phyloP scores from a whole-genome alignment of 192 early-diverging fungal species.

The Entomortierella parvispora region DNA sequence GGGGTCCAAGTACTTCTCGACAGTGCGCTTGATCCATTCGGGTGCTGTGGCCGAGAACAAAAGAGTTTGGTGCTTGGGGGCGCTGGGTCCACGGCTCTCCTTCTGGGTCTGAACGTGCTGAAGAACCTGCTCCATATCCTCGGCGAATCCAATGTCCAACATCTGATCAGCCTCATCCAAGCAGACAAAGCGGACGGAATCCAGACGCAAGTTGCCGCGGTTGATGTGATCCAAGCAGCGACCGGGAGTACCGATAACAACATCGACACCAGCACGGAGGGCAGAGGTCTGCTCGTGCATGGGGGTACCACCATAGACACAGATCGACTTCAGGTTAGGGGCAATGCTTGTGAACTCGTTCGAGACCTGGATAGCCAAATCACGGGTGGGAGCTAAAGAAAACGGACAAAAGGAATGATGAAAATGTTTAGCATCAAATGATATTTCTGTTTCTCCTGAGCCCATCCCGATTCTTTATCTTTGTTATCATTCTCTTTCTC shows the following conservation, averaged over 20 bases:
- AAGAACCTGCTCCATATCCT: slow-evolving; percentile 84
- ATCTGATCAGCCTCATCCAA: slow-evolving; percentile 90
- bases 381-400: slow-evolving; percentile 84
- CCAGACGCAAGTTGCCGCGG: slow-evolving; percentile 78
- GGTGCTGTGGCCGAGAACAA: slow-evolving; percentile 90
- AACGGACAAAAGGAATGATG: slow-evolving; percentile 34
- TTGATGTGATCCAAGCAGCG: slow-evolving; percentile 87
- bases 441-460: not conserved
- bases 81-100: slow-evolving; percentile 43
- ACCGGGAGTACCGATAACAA: slow-evolving; percentile 87
- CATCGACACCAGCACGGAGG: slow-evolving; percentile 77
- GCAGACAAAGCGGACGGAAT: slow-evolving; percentile 68
- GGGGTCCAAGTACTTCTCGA: slow-evolving; percentile 64
- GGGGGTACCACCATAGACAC: slow-evolving; percentile 91
- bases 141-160: slow-evolving; percentile 84
- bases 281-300: slow-evolving; percentile 87
- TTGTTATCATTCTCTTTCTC: too few relatives aligned
- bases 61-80: slow-evolving; percentile 74
- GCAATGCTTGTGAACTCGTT: slow-evolving; percentile 78
- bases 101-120: slow-evolving; percentile 83
- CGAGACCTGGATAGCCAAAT: slow-evolving; percentile 90
- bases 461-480: too few relatives aligned
- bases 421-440: not conserved
- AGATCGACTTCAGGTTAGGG: slow-evolving; percentile 68
- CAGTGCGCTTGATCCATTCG: slow-evolving; percentile 79